Base-by-base conservation (phyloP, 2,329 filamentous ascomycete species). In the Pyricularia sp. region DNA sequence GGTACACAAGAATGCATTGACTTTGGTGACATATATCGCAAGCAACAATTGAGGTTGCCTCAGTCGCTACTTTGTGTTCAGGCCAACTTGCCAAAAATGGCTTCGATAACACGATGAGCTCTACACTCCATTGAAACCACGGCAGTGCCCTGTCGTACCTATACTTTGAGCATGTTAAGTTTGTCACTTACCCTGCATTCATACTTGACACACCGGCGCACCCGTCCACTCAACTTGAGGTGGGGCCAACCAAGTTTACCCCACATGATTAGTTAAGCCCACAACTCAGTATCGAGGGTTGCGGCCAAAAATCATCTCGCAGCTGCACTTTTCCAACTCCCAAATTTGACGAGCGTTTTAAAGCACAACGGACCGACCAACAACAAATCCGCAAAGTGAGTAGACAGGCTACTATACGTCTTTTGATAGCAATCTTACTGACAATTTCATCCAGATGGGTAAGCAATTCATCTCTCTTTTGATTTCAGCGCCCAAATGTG, bases 391-490 rank as follows among this genome's bases (percentile, higher is more conserved):
- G 72, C 73, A 74, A 70, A 71, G 70, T 74, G 67, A 72, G 73
- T 64, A 9, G 14, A 63, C 25, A 63, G 12, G 14, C 59, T 26
- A 63, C 2, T 20, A 20, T 20, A 28, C 26, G 59, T 30, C 59
- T 28, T 30, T 28, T 28, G 14, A 4, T 17, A 63, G 36, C 69
- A 25, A 25, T 70, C 70, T 68, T 73, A 76, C 81, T 84, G 77
- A 84, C 78, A 73, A 71, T 61, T 69, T 72, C 72, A 36, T 68
- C 72, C 78, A 88, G 86, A 88, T 88, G 86, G 86, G 86, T 88
- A 88, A 88, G 86, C 78, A 74, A 42, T 70, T 71, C 77, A 70
- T 70, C 70, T 70, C 70, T 73, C 70, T 72, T 71, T 69, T 71
- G 36, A 28, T 31, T 31, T 33, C 65, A 23, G n/a, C 12, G 42